These are phyloP conservation scores for Blastocystis sp. DNA, from an alignment of 352 stramenopile genomes.

Conservation along the genomic window DNA sequence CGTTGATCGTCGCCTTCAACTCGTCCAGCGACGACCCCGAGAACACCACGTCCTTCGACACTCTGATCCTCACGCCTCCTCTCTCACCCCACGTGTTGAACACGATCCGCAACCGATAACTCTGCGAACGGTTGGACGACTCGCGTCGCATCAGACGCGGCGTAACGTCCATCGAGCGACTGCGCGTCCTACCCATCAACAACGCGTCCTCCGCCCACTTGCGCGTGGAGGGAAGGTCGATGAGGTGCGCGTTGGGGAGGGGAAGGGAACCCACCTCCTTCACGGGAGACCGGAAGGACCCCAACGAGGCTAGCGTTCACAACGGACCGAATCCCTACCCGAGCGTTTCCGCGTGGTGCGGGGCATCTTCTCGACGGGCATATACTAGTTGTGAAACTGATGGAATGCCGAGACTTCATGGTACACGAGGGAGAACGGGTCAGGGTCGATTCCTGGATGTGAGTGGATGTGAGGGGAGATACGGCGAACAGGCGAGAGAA, in stretches of 20 bases:
- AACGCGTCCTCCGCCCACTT: background rate
- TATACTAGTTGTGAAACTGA: background rate
- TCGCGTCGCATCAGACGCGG: background rate
- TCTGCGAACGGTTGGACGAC: background rate
- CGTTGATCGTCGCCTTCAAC: slow-evolving; percentile 27
- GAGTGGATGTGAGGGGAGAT: background rate
- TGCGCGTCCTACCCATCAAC: background rate
- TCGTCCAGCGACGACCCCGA: slow-evolving; percentile 32
- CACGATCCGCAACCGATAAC: background rate
- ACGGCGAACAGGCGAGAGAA: slow-evolving; percentile 1
- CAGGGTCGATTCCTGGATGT: background rate
- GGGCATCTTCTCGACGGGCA: slow-evolving; percentile 12
- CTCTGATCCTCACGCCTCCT: background rate
- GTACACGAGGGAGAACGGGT: slow-evolving; percentile 38
- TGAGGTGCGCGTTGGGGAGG: background rate
- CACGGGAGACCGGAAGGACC: background rate
- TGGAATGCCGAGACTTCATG: background rate
- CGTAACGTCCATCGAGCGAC: background rate
- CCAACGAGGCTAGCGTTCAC: slow-evolving; percentile 22
- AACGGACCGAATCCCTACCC: background rate
- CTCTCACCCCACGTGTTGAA: slow-evolving; percentile 30
- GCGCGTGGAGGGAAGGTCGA: background rate
- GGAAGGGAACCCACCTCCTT: background rate
- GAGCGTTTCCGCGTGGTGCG: background rate
- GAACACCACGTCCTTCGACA: slow-evolving; percentile 6